These are phyloP conservation scores for Cladosporium cucumerinum DNA, from an alignment of 2,329 filamentous ascomycete genomes.

Conservation along the genomic window DNA sequence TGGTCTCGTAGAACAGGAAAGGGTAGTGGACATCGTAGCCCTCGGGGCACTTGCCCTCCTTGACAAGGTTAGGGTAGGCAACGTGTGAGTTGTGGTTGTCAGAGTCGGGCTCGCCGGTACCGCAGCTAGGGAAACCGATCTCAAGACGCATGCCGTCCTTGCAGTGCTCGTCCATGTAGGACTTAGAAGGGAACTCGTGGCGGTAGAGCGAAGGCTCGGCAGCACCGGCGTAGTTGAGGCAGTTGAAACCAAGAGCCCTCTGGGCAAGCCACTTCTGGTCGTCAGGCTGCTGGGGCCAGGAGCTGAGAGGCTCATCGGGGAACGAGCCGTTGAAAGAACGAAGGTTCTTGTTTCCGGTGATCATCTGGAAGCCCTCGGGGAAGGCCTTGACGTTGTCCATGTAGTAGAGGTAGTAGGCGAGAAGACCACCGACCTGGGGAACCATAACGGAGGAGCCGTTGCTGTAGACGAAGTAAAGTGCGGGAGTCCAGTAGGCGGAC, in stretches of 20 bases:
- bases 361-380: conserved; percentile 74
- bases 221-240: conserved; percentile 69
- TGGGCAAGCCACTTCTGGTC: conserved; percentile 70
- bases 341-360: conserved; percentile 67
- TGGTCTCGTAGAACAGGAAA: conserved; percentile 80
- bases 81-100: conserved; percentile 62
- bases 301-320: conserved; percentile 65
- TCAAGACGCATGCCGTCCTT: conserved; percentile 77
- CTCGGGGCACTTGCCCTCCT: conserved; percentile 70
- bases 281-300: conserved; percentile 62
- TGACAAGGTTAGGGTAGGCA: conserved; percentile 73
- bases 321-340: conserved; percentile 69
- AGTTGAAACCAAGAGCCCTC: conserved; percentile 92
- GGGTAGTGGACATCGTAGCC: conserved; percentile 66
- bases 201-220: conserved; percentile 75
- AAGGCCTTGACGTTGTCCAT: conserved; percentile 66
- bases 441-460: conserved; percentile 68
- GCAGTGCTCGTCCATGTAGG: conserved; percentile 76
- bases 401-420: conserved; percentile 86
- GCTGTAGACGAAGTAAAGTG: conserved; percentile 70
- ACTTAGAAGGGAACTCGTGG: conserved; percentile 77
- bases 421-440: conserved; percentile 74
- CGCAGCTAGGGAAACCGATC: conserved; percentile 85
- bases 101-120: conserved; percentile 66
- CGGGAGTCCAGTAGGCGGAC: conserved; percentile 81